These are phyloP conservation scores for Trichosporon coremiiforme DNA, from an alignment of 1,284 basidiomycete species.

Conservation along the genomic window DNA sequence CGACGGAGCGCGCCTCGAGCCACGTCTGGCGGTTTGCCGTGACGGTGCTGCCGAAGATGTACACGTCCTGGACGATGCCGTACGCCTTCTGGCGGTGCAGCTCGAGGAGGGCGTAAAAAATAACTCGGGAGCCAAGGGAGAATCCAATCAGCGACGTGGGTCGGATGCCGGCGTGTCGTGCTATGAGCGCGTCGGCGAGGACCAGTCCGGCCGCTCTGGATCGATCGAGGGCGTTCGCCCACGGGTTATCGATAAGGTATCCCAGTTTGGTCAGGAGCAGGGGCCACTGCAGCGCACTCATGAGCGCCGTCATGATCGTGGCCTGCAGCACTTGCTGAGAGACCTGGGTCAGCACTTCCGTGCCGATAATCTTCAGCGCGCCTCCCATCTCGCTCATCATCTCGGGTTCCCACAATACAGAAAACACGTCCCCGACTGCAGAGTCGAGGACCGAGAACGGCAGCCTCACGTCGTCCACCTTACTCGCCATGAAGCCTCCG, in stretches of 20 bases:
- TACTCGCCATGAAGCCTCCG: constrained; percentile 88
- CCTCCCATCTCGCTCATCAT: constrained; percentile 94
- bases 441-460: constrained; percentile 93
- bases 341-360: constrained; percentile 83
- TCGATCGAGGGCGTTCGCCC: constrained; percentile 92
- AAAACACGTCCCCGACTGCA: constrained; percentile 89
- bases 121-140: constrained; percentile 87
- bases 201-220: constrained; percentile 82
- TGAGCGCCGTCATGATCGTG: constrained; percentile 84
- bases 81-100: constrained; percentile 80
- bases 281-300: constrained; percentile 92
- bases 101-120: constrained; percentile 91
- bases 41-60: constrained; percentile 84
- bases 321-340: constrained; percentile 86
- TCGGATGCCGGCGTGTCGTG: constrained; percentile 85
- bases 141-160: constrained; percentile 92
- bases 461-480: constrained; percentile 82
- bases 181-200: constrained; percentile 82
- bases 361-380: constrained; percentile 82
- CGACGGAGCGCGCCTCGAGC: constrained; percentile 78
- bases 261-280: constrained; percentile 92
- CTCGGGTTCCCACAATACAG: constrained; percentile 92
- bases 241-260: constrained; percentile 95
- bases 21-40: constrained; percentile 75
- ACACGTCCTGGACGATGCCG: constrained; percentile 91